Evolutionary conservation across 176 grass and related monocot species (phyloP).

Genomic region (Saccharum spontaneum): DNA sequence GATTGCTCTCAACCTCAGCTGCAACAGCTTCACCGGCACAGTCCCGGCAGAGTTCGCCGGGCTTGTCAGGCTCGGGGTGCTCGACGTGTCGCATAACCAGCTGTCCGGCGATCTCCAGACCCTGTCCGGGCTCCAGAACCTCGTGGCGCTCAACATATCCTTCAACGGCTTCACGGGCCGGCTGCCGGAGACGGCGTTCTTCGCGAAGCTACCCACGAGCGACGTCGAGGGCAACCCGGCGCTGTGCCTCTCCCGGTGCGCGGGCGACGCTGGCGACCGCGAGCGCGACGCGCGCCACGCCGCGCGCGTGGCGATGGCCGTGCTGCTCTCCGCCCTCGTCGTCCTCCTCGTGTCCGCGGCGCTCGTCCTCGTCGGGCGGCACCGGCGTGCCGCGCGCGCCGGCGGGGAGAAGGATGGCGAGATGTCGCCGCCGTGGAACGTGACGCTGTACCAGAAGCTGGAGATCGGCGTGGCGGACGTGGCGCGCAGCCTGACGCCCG

Average conservation of each 20-base stretch:
- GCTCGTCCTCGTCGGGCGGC: conserved; percentile 41
- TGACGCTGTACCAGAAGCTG: conserved; percentile 89
- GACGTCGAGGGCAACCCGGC: conserved; percentile 79
- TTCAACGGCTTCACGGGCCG: conserved; percentile 55
- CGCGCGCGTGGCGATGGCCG: conserved; percentile 53
- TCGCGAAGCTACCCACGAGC: conserved; percentile 67
- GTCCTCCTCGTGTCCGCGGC: conserved; percentile 39
- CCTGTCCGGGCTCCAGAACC: conserved; percentile 52
- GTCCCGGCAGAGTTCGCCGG: conserved; percentile 50
- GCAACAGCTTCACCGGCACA: conserved; percentile 63
- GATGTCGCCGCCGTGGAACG: conserved; percentile 83
- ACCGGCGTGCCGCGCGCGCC: background rate
- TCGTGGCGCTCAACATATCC: conserved; percentile 59
- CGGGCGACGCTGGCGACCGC: conserved; percentile 22
- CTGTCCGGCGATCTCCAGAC: conserved; percentile 53
- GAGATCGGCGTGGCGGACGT: conserved; percentile 75
- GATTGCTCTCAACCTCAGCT: conserved; percentile 76
- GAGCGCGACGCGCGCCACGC: conserved; percentile 37
- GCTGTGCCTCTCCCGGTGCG: conserved; percentile 76
- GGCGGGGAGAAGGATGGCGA: conserved; percentile 43
- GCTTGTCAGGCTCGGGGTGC: conserved; percentile 47
- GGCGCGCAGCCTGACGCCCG: conserved; percentile 52
- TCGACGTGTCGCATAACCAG: conserved; percentile 63
- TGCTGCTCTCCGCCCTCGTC: conserved; percentile 62
- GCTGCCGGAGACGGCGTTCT: conserved; percentile 70